Conservation (phyloP, 805 yeast genomes). For the Candida ortonii region DNA sequence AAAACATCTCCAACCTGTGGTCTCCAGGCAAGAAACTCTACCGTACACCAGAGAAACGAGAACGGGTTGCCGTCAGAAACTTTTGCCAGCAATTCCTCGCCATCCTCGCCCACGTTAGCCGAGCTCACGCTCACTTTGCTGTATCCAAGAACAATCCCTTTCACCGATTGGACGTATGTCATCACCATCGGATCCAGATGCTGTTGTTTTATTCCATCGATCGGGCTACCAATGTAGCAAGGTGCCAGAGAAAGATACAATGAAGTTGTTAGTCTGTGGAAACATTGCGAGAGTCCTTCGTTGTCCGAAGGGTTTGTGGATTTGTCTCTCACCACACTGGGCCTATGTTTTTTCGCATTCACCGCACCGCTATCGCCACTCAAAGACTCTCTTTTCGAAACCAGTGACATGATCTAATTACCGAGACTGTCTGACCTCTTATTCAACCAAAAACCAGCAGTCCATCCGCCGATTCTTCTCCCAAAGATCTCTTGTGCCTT, state of each 20-base stretch:
- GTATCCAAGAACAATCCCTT: slow-evolving; percentile 85
- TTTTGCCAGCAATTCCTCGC: slow-evolving; percentile 52
- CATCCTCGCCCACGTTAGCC: slow-evolving; percentile 39
- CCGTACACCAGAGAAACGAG: slow-evolving; percentile 81
- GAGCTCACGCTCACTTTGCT: slow-evolving; percentile 55
- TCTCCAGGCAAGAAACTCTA: slow-evolving; percentile 82
- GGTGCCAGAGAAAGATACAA: slow-evolving; percentile 91
- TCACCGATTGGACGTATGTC: slow-evolving; percentile 69
- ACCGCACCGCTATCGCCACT: neutral
- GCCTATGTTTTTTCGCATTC: slow-evolving; percentile 8
- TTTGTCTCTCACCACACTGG: slow-evolving; percentile 11
- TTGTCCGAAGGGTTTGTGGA: slow-evolving; percentile 22
- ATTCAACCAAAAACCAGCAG: neutral
- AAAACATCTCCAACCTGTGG: slow-evolving; percentile 84
- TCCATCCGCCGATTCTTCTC: slow-evolving; percentile 3
- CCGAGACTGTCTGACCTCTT: too few species aligned
- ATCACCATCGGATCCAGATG: slow-evolving; percentile 88
- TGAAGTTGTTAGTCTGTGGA: slow-evolving; percentile 55
- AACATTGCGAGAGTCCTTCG: slow-evolving; percentile 62
- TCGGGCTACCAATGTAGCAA: slow-evolving; percentile 60
- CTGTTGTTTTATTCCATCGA: slow-evolving; percentile 78
- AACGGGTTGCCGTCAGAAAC: slow-evolving; percentile 82
- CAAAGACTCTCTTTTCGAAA: neutral
- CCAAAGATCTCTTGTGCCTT: too few species aligned
- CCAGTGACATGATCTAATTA: too few species aligned